Base-by-base conservation (phyloP, 495 filamentous ascomycete genomes). In the Collariella sp. region DNA sequence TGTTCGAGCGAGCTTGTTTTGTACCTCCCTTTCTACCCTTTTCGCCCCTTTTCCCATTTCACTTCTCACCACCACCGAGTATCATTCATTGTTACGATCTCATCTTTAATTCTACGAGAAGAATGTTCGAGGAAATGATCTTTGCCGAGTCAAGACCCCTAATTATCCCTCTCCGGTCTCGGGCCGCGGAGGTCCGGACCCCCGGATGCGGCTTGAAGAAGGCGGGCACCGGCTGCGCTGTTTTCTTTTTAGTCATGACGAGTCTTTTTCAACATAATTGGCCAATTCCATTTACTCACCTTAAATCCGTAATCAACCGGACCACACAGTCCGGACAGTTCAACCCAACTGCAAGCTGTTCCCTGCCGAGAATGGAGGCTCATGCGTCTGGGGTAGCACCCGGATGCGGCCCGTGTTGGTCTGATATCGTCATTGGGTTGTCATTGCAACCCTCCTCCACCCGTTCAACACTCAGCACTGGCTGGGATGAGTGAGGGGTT, bases 341-440 rank as follows among this genome's bases (percentile, higher is more conserved):
- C 5, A 29, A 22, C 7, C 10, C n/a, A 22, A 40, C 19, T 16
- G 38, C 33, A 53, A 29, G 19, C 39, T 16, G 18, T 19, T 53
- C 41, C 51, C 51, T 39, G 42, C 16, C 20, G 26, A 7, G 6
- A 34, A 18, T 24, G 31, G 40, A 31, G n/a, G 22, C 7, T n/a
- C 10, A n/a, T 24, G 42, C 15, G 7, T 13, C 10, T 46, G 42
- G 51, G 41, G 51, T 44, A 20, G 41, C 41, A 53, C 41, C 4
- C 26, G 16, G 41, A 52, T 10, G 22, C 33, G 42, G 33, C 22
- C 22, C 23, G 42, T 2, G 41, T 20, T 38, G 33, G 26, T 39
- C 16, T 36, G 15, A 34, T 46, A 46, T 53, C 51, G 51, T 53
- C 51, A 53, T 46, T 46, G 42, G 34, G 2, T n/a, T 39, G 51